phyloP scores from a whole-genome alignment of 805 yeast species.

The Saturnispora serradocipensis region DNA sequence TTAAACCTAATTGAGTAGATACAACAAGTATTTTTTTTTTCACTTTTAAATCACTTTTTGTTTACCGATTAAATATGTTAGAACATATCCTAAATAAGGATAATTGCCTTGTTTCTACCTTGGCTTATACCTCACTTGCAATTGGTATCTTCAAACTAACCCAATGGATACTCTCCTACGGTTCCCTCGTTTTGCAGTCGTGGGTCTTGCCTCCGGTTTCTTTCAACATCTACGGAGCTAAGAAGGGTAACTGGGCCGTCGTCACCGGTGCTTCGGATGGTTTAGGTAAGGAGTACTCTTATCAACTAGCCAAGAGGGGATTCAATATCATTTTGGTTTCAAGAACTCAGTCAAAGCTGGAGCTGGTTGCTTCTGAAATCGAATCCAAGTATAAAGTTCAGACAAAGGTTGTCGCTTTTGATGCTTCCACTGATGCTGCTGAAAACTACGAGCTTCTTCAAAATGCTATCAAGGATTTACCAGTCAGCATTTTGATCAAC shows the following conservation, averaged over 20 bases:
- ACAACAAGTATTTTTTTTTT: background rate
- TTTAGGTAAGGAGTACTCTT: constrained; percentile 85
- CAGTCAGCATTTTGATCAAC: constrained; percentile 72
- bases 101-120: constrained; percentile 4
- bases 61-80: background rate
- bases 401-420: constrained; percentile 65
- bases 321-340: constrained; percentile 78
- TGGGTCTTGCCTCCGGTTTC: constrained; percentile 54
- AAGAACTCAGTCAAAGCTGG: constrained; percentile 68
- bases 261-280: constrained; percentile 98
- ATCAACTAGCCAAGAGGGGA: constrained; percentile 77
- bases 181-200: constrained; percentile 49
- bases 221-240: constrained; percentile 68
- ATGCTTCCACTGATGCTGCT: constrained; percentile 55
- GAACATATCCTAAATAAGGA: constrained; percentile 1
- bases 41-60: background rate
- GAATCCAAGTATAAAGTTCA: constrained; percentile 48
- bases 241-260: constrained; percentile 77
- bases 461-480: constrained; percentile 38
- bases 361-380: constrained; percentile 54
- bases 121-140: constrained; percentile 36
- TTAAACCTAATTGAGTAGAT: background rate
- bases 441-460: constrained; percentile 47
- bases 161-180: constrained; percentile 37
- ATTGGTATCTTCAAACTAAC: constrained; percentile 58